Conservation (phyloP, 2,329 filamentous ascomycete genomes). For the Tetracladium maxilliforme region DNA sequence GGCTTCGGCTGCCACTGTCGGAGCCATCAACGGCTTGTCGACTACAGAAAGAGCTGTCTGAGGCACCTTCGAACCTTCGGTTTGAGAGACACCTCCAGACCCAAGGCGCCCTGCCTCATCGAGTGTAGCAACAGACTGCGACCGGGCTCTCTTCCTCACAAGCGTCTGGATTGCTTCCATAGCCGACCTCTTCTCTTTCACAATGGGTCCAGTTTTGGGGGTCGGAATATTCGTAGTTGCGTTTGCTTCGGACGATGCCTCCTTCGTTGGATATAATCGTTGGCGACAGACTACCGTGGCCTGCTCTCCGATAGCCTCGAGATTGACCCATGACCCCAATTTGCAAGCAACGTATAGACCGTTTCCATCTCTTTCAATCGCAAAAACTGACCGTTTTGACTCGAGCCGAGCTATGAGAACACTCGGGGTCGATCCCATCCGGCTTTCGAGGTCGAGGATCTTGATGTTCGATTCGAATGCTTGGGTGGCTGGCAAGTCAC, state of each 20-base stretch:
- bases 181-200: constrained; percentile 39
- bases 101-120: neutral
- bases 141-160: constrained; percentile 34
- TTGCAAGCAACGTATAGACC: constrained; percentile 54
- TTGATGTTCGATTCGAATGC: constrained; percentile 47
- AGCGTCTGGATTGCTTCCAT: constrained; percentile 50
- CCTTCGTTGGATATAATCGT: constrained; percentile 5
- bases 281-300: no score
- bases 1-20: neutral
- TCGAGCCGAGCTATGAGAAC: constrained; percentile 49
- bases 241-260: constrained; percentile 4
- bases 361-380: constrained; percentile 47
- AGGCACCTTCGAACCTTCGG: neutral
- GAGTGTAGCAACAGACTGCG: constrained; percentile 18
- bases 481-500: constrained; percentile 34
- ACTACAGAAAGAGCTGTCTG: neutral
- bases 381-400: constrained; percentile 36
- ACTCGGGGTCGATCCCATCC: constrained; percentile 35
- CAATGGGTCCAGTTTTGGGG: no score
- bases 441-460: constrained; percentile 47
- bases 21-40: constrained; percentile 2
- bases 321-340: constrained; percentile 50
- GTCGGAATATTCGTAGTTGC: constrained; percentile 1
- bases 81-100: neutral
- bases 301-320: constrained; percentile 37